A percentile compares a stretch with the other conserved stretches of the same genome.
Conservation (phyloP, 2,329 filamentous ascomycete species). For the Aspergillus aculeatus region DNA sequence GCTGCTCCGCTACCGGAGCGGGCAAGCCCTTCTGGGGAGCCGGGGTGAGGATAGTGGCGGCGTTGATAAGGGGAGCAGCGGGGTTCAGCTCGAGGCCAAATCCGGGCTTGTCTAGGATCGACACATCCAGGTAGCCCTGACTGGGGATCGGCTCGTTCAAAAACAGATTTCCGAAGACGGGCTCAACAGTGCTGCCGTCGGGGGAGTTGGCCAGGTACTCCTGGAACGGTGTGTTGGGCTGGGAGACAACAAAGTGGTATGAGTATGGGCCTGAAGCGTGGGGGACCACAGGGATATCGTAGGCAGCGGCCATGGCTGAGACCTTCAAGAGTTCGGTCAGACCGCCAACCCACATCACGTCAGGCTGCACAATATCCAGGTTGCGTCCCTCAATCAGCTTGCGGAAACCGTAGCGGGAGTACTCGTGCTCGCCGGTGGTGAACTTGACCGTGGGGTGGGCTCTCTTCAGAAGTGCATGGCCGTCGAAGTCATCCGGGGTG, state of each 20-base stretch:
- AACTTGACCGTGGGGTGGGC: slow-evolving; percentile 90
- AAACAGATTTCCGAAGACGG: slow-evolving; percentile 90
- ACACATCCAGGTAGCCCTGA: slow-evolving; percentile 76
- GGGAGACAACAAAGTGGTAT: slow-evolving; percentile 93
- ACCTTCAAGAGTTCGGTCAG: slow-evolving; percentile 90
- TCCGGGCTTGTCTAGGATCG: slow-evolving; percentile 80
- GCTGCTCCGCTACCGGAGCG: slow-evolving; percentile 29
- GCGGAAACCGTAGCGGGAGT: slow-evolving; percentile 89
- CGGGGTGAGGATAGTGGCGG: slow-evolving; percentile 69
- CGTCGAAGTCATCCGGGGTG: slow-evolving; percentile 86
- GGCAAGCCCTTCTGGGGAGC: slow-evolving; percentile 51
- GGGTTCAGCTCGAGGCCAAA: slow-evolving; percentile 89
- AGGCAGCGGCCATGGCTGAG: slow-evolving; percentile 82
- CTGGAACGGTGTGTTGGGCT: slow-evolving; percentile 91
- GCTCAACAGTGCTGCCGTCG: slow-evolving; percentile 83
- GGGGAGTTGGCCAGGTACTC: slow-evolving; percentile 93
- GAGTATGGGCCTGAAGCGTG: slow-evolving; percentile 92
- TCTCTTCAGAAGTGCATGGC: slow-evolving; percentile 83
- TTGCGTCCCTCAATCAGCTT: slow-evolving; percentile 90
- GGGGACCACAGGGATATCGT: slow-evolving; percentile 93
- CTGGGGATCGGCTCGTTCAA: slow-evolving; percentile 84
- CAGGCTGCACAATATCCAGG: slow-evolving; percentile 89
- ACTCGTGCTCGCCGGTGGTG: slow-evolving; percentile 94
- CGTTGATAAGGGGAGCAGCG: slow-evolving; percentile 74
- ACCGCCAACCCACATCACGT: slow-evolving; percentile 96